These are phyloP conservation scores for Phtheirospermum japonicum DNA, from an alignment of 257 asterid species.

Conservation along the genomic window DNA sequence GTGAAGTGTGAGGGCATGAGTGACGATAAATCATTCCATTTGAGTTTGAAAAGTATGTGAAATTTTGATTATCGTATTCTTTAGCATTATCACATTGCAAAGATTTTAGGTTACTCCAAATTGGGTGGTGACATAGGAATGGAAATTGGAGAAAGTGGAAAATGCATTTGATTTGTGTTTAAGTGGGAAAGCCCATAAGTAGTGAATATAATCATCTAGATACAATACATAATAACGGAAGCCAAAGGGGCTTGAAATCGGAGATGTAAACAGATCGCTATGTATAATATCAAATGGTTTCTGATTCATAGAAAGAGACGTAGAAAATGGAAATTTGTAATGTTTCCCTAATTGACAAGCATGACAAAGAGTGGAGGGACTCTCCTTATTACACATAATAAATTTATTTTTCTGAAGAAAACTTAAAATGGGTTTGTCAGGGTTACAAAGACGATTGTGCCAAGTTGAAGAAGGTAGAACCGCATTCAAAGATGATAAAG, in stretches of 20 bases:
- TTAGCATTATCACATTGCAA: not conserved
- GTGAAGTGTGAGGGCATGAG: no score
- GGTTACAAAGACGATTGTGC: no score
- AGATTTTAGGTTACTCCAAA: not conserved
- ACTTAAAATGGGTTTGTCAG: no score
- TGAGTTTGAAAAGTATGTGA: not conserved
- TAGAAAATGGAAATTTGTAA: not conserved
- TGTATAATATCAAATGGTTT: no score
- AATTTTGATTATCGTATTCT: not conserved
- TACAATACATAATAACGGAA: not conserved
- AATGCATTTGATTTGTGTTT: not conserved
- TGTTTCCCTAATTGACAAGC: not conserved
- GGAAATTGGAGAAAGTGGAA: not conserved
- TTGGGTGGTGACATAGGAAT: not conserved
- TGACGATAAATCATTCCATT: not conserved
- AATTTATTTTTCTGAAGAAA: no score
- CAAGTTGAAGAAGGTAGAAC: no score
- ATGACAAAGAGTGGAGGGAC: not conserved
- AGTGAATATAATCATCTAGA: not conserved
- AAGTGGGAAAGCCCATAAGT: not conserved
- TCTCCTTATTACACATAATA: not conserved
- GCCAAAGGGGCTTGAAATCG: not conserved
- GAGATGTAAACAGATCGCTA: no score
- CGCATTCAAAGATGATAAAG: not conserved
- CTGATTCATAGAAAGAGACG: no score